Base-by-base conservation (phyloP, 495 filamentous ascomycete genomes). In the Achaetomiella virescens region DNA sequence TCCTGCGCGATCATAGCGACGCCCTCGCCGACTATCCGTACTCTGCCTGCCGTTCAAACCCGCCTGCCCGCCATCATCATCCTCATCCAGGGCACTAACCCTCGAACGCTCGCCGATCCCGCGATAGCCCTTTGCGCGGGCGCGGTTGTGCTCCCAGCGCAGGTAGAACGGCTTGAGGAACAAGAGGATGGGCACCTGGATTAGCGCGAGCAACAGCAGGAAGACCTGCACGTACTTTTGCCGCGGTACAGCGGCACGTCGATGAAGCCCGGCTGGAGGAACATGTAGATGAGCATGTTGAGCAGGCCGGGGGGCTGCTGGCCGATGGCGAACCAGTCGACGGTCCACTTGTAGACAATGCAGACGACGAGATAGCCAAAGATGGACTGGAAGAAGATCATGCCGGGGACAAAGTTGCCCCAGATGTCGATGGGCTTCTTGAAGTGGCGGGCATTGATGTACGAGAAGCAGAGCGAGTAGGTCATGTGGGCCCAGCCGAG, bases 251-350 rank as follows among this genome's bases (percentile, higher is more conserved):
- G 79, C 48, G 74, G 79, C 31, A 68, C 61, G 51, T 86, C 81
- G 44, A 97, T 74, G 0, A 68, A 86, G 22, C 89, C 89, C 6
- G 93, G 93, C 50, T 83, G 82, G 48, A 99, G 75, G 77, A 99
- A 97, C 93, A 99, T 99, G 81, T 96, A 95, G 67, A 99, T 99
- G 61, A 99, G 79, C 91, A 97, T 96, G 80, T 99, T 99, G 55
- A 99, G 74, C 24, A 99, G 76, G 61, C 90, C 87, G 0, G 93
- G 93, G 3, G 95, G 89, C 27, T 78, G 74, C 54, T 77, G 58
- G n/a, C 69, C 81, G 27, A 76, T 75, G 21, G 77, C 84, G 57
- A 75, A 69, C 93, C 93, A 98, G 68, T 97, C 86, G 37, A 96
- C 78, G 18, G 81, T 84, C 93, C 93, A 99, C 72, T 99, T 99